Conservation (phyloP, 176 grass and related monocot genomes). For the Cocos nucifera region DNA sequence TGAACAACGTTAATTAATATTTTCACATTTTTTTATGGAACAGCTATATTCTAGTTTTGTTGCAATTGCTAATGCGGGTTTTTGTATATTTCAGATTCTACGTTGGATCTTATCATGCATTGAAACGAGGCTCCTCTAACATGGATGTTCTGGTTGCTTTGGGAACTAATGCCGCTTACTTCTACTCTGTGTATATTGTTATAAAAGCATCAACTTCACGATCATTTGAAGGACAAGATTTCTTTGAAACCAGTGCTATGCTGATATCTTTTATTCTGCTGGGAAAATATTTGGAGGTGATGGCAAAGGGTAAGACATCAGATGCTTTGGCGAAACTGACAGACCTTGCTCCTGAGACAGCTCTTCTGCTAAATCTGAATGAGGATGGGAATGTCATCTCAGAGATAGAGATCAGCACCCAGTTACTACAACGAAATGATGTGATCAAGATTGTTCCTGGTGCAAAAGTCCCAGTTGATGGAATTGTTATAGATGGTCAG, state of each 20-base stretch:
- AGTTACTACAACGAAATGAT: slow-evolving; percentile 96
- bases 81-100: slow-evolving; percentile 55
- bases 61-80: not conserved
- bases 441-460: slow-evolving; percentile 97
- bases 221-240: slow-evolving; percentile 84
- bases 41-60: not conserved
- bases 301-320: slow-evolving; percentile 93
- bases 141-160: slow-evolving; percentile 97
- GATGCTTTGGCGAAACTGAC: slow-evolving; percentile 89
- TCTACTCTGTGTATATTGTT: slow-evolving; percentile 86
- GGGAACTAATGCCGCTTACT: slow-evolving; percentile 96
- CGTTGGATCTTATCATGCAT: slow-evolving; percentile 82
- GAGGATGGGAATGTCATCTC: slow-evolving; percentile 68
- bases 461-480: slow-evolving; percentile 94
- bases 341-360: slow-evolving; percentile 92
- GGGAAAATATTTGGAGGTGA: slow-evolving; percentile 88
- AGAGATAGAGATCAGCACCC: slow-evolving; percentile 80
- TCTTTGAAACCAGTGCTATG: slow-evolving; percentile 99
- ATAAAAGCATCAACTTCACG: slow-evolving; percentile 61
- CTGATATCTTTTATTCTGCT: slow-evolving; percentile 97
- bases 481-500: slow-evolving; percentile 78
- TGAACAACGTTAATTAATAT: too few relatives aligned
- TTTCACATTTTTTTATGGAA: not conserved
- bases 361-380: slow-evolving; percentile 60
- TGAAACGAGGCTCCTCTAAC: slow-evolving; percentile 84